These are phyloP conservation scores for Fraxinus platypoda DNA, from an alignment of 305 asterid genomes.

Conservation along the genomic window DNA sequence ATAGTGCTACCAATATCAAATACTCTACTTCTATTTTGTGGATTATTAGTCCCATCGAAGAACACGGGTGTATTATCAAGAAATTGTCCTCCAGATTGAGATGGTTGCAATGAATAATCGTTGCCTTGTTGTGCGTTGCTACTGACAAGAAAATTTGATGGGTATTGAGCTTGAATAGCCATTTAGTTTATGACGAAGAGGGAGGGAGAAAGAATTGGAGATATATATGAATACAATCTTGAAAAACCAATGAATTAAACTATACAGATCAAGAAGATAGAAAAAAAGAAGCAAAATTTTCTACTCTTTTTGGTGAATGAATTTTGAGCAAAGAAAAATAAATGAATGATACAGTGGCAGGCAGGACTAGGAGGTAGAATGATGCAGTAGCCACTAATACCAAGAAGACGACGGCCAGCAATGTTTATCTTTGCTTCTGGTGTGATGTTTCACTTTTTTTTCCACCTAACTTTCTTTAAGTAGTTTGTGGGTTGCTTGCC, in stretches of 20 bases:
- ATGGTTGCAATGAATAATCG: slow-evolving; percentile 19
- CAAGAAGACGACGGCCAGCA: background rate
- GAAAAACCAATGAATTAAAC: too few species aligned
- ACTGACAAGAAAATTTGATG: slow-evolving; percentile 24
- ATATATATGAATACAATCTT: background rate
- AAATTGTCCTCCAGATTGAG: slow-evolving; percentile 16
- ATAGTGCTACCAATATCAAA: background rate
- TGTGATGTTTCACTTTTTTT: background rate
- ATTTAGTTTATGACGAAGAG: background rate
- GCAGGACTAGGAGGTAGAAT: background rate
- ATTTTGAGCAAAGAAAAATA: background rate
- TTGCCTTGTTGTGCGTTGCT: slow-evolving; percentile 10
- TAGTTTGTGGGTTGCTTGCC: background rate
- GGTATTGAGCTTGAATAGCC: slow-evolving; percentile 37
- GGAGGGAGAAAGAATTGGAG: background rate
- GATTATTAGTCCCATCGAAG: slow-evolving; percentile 2
- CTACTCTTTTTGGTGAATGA: background rate
- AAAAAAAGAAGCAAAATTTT: background rate
- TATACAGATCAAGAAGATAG: background rate
- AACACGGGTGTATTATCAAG: slow-evolving; percentile 20
- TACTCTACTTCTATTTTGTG: slow-evolving; percentile 21
- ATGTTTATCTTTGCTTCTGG: background rate
- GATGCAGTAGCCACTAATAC: background rate
- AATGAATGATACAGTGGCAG: background rate
- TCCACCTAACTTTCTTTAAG: background rate